Base-by-base conservation (phyloP, 2,329 filamentous ascomycete species). In the Arthroderma uncinatum region DNA sequence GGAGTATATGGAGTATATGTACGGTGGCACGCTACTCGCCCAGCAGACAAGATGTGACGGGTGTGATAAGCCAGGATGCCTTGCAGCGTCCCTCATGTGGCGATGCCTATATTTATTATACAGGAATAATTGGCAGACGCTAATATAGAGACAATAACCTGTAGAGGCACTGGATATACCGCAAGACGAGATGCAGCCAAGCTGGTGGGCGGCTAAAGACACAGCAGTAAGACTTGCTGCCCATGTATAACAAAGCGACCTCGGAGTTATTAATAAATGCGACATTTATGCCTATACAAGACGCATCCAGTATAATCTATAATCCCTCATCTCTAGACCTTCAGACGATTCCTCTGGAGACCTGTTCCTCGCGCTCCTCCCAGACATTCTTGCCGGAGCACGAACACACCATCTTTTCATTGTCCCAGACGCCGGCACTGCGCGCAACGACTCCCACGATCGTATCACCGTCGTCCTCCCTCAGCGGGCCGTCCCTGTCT, bases 381-480 rank as follows among this genome's bases (percentile, higher is more conserved):
- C 93, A 98, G 9, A 98, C 82, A 57, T 91, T 97, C 82, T 97
- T 97, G 2, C 93, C 93, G 37, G 90, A 95, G 73, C 93, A 98
- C 52, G 90, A 95, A 71, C 93, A 98, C 4, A 98, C 92, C 48
- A 88, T 95, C 80, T 97, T 98, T 70, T 96, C 89, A 66, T 98
- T 95, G 71, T 96, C 92, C 93, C 93, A 98, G 60, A 95, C 86
- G n/a, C 93, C 93, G 14, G 93, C 92, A 71, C 91, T 96, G 68
- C 93, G 80, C 53, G 93, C 93, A 73, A 98, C 89, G 54, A 98
- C 91, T 7, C 93, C 93, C 1, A 95, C 88, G 54, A 96, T 77
- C 19, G 90, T 95, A 70, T 94, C 83, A 57, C 84, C 79, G 68
- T 95, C 88, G 64, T 95, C 91, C 65, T 79, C 78, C 64, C 85